phyloP scores from a whole-genome alignment of 495 filamentous ascomycete genomes.

The Daldinia bambusicola region DNA sequence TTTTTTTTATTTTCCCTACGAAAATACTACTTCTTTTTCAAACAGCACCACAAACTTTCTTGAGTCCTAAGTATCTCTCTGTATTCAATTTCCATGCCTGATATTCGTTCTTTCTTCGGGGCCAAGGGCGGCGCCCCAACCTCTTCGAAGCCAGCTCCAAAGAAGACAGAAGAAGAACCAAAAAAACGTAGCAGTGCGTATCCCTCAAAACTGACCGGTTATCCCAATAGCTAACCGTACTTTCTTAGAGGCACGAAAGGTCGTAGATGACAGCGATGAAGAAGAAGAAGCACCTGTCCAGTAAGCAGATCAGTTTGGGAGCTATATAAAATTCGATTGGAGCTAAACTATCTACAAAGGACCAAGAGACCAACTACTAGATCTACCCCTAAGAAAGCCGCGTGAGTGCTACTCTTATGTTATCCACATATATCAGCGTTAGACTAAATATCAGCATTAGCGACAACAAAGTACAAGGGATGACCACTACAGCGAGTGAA shows the following conservation, averaged over 20 bases:
- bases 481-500: constrained; percentile 58
- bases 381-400: constrained; percentile 56
- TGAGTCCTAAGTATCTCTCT: neutral
- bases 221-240: constrained; percentile 36
- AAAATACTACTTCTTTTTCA: constrained; percentile 9
- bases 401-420: constrained; percentile 44
- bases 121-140: constrained; percentile 62
- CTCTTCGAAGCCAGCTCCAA: constrained; percentile 59
- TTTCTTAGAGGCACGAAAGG: constrained; percentile 68
- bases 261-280: constrained; percentile 81
- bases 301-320: constrained; percentile 43
- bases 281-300: constrained; percentile 62
- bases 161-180: constrained; percentile 56
- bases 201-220: neutral
- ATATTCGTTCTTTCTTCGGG: constrained; percentile 85
- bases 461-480: constrained; percentile 55
- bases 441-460: constrained; percentile 24
- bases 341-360: constrained; percentile 36
- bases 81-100: constrained; percentile 67
- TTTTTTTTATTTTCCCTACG: neutral
- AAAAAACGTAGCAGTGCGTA: constrained; percentile 50
- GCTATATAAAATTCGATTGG: neutral
- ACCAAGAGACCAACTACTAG: constrained; percentile 53
- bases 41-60: neutral
- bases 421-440: neutral